Evolutionary conservation across 2,329 filamentous ascomycete species (phyloP), one percentile per base, ranked within the genome.

Genomic region (Trichoderma cornu-damae): DNA sequence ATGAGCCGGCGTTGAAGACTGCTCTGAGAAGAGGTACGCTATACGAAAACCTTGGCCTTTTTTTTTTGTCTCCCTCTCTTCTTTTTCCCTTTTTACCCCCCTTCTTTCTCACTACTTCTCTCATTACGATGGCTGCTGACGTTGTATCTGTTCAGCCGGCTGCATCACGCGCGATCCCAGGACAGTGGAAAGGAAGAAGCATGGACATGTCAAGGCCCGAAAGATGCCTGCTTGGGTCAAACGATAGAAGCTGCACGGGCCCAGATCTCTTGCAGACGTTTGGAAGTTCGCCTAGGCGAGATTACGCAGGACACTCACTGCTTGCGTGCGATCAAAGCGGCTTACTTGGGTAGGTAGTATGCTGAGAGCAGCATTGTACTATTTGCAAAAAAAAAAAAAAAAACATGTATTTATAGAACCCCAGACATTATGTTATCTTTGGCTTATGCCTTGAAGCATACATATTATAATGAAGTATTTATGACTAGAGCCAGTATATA

Each of bases 221-320:
- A 99, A 99, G 85, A 95, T 88, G 85, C 93, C 93, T 60, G 83
- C 94, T 67, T 99, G 95, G 94, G 92, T 97, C 81, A 97, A 96
- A 85, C 77, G 82, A 76, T 85, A 79, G 52, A 47, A 24, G 24
- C 48, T 47, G 26, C 5, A 22, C 38, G 43, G 44, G 18, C 37
- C 26, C 30, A 22, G 24, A 40, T 42, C 20, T 40, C 20, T 24
- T 42, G 46, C 42, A n/a, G 46, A 24, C 51, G 38, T 59, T 55
- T 26, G 35, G 24, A 50, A 20, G 32, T 44, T 26, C 44, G 44
- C 34, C 12, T 47, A 44, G 30, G 51, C 57, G 46, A 51, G 57
- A 51, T 59, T 50, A 48, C 46, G 46, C 37, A 54, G 57, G 44
- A 54, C 30, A 37, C 51, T n/a, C n/a, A n/a, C 5, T 55, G 51